These are phyloP conservation scores for Malassezia vespertilionis DNA, from an alignment of 1,284 basidiomycete species.

Conservation along the genomic window DNA sequence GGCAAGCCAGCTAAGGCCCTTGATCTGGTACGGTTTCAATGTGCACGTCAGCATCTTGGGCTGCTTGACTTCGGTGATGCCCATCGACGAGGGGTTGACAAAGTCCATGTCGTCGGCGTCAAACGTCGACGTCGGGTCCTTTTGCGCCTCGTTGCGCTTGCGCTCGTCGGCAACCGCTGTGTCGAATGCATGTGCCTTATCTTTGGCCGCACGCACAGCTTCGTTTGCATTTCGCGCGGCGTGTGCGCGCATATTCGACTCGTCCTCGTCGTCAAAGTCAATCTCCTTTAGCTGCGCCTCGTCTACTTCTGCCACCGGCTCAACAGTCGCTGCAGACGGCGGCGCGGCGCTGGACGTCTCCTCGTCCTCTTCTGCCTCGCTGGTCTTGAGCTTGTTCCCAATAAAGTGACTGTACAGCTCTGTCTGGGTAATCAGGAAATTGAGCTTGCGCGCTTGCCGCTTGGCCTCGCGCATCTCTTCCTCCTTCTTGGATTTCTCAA, in stretches of 20 bases:
- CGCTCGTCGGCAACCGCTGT: constrained; percentile 62
- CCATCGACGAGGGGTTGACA: constrained; percentile 89
- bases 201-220: constrained; percentile 68
- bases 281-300: constrained; percentile 59
- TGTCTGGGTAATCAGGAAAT: constrained; percentile 97
- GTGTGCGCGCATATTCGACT: constrained; percentile 76
- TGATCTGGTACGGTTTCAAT: constrained; percentile 95
- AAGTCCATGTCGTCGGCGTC: constrained; percentile 87
- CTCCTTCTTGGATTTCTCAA: constrained; percentile 62
- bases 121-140: constrained; percentile 37
- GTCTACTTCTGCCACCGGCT: constrained; percentile 24
- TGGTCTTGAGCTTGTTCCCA: constrained; percentile 92
- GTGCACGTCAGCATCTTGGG: constrained; percentile 94
- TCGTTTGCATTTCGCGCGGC: constrained; percentile 82
- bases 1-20: constrained; percentile 95
- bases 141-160: constrained; percentile 32
- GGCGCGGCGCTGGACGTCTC: constrained; percentile 52
- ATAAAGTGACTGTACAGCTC: constrained; percentile 99
- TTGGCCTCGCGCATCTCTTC: constrained; percentile 94
- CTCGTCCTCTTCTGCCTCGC: constrained; percentile 72
- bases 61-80: constrained; percentile 69
- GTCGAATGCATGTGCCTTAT: constrained; percentile 77
- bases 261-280: constrained; percentile 90
- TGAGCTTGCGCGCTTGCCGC: constrained; percentile 87
- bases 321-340: constrained; percentile 55